Base-by-base conservation (phyloP, 495 filamentous ascomycete species). In the Cladorrhinum samala region DNA sequence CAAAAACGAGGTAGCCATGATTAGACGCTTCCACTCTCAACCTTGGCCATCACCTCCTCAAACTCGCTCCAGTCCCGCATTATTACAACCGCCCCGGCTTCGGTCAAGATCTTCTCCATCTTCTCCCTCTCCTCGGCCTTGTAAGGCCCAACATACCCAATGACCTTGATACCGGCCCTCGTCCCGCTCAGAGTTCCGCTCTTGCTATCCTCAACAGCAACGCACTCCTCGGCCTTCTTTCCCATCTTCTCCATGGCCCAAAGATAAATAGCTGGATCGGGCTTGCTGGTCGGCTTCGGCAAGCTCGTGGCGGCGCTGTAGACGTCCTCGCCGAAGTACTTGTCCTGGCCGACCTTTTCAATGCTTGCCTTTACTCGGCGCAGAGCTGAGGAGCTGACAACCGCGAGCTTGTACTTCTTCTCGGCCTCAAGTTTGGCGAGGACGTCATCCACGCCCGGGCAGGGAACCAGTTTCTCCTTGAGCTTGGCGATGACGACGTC, bases 11-110 rank as follows among this genome's bases (percentile, higher is more conserved):
- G 27, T 33, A 33, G 5, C 11, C 27, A 33, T 33, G 6, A 6
- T 33, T 63, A 65, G 20, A 59, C 33, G 44, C 60, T 53, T 2
- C 64, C 66, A 3, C 57, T 64, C 60, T 91, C 80, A 55, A 91
- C 77, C 70, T 86, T 77, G 63, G 78, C 77, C 65, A 96, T 57
- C 69, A 77, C 79, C 16, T 79, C 71, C 46, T 77, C 75, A 69
- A 95, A 95, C 68, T 95, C 86, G 44, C 69, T 78, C 91, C 91
- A 95, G 68, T 95, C 73, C 33, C 82, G 76, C 91, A 96, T 95
- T 65, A 96, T 76, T 46, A 85, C 76, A 50, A 77, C 75, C 52
- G 82, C 87, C 2, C 89, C 88, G 18, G 85, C 77, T 36, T 89
- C 83, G 23, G 64, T 80, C 63, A 95, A 69, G 27, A 78, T 54